phyloP scores from a whole-genome alignment of 2,329 filamentous ascomycete species.

The Leptoxyphium fumago region DNA sequence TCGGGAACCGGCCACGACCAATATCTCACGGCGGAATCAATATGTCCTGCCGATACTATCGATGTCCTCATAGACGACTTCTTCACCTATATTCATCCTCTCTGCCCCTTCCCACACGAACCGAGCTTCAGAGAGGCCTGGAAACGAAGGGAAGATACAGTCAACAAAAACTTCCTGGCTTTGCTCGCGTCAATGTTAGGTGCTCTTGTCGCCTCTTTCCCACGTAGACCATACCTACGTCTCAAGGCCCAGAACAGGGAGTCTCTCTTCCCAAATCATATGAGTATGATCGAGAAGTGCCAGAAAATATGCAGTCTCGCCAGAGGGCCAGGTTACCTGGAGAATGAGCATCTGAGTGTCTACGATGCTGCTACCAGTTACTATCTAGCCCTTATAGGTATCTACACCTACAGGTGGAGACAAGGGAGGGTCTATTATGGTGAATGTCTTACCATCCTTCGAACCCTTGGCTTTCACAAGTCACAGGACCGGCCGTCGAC shows the following conservation, averaged over 20 bases:
- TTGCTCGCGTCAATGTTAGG: conserved; percentile 62
- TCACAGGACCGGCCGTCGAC: conserved; percentile 31
- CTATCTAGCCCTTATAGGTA: conserved; percentile 52
- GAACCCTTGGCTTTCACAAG: conserved; percentile 51
- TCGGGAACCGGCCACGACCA: conserved; percentile 28
- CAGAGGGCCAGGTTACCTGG: conserved; percentile 44
- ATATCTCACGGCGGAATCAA: conserved; percentile 47
- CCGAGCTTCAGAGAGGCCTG: conserved; percentile 61
- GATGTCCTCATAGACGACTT: conserved; percentile 64
- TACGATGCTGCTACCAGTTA: conserved; percentile 61
- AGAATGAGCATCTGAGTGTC: conserved; percentile 38
- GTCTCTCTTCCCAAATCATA: conserved; percentile 51
- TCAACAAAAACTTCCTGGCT: conserved; percentile 52
- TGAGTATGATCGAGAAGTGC: conserved; percentile 56
- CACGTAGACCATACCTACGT: conserved; percentile 53
- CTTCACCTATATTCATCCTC: conserved; percentile 67
- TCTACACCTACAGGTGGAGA: conserved; percentile 54
- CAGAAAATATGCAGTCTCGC: conserved; percentile 54
- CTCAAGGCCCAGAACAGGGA: conserved; percentile 52
- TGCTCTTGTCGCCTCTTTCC: conserved; percentile 59
- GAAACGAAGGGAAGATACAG: conserved; percentile 49
- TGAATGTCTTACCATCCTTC: conserved; percentile 55
- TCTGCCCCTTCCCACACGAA: conserved; percentile 65
- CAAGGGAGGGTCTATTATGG: conserved; percentile 55
- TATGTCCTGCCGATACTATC: conserved; percentile 54